Evolutionary conservation across 2,329 filamentous ascomycete species (phyloP), one percentile per base, ranked within the genome.

Genomic region (Alternaria panax): DNA sequence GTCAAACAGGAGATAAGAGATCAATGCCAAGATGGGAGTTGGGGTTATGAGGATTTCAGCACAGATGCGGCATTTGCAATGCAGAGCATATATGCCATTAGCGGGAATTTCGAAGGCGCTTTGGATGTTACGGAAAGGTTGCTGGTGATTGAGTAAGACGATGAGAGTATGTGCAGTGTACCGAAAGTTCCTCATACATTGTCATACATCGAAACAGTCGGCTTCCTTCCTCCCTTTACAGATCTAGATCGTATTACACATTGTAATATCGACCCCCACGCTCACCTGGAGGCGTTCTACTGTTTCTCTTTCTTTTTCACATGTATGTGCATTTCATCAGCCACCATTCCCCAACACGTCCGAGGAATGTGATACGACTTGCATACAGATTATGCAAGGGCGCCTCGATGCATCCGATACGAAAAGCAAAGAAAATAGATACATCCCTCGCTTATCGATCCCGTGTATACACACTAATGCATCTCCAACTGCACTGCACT

Each of bases 1-100:
- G 82, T 86, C 9, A 55, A 40, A 36, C 41, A 59, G n/a, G 67
- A 69, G 27, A 63, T 62, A 7, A 40, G 40, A 14, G 61, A 69
- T 16, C 51, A 55, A 43, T 67, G 64, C 47, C 63, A 56, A 6
- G 67, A 72, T 24, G 71, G 72, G 7, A 77, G 80, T 56, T 83
- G 76, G 56, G 72, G 79, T 1, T 50, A 59, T 14, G 87, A 89
- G 69, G 86, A 91, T 66, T 86, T 91, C 66, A 84, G 85, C 7
- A 79, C 82, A 7, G 91, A 94, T 75, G 89, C 91, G 16, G 91
- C 91, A n/a, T 89, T 89, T 78, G 90, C 91, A 28, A 78, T 93
- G 65, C 87, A 92, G 76, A 85, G 82, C 28, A 86, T 92, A 50
- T 90, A 90, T 73, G 82, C 86, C 12, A 78, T 89, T 43, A 84